Base-by-base conservation (phyloP, 768 basidiomycete genomes). In the Panellus pusillus region DNA sequence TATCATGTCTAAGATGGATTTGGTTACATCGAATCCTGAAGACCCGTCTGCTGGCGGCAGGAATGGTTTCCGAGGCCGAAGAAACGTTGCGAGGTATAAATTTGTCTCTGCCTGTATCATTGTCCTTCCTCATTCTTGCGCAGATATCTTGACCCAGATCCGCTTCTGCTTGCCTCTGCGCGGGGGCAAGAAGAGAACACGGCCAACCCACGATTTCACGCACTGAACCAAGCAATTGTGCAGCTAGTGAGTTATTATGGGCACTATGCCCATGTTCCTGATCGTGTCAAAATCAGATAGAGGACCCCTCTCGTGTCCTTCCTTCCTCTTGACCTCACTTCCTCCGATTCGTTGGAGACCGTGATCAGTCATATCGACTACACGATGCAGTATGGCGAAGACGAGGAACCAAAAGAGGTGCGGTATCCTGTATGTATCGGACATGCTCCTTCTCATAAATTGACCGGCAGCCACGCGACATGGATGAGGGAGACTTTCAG, bases 1-100 rank as follows among this genome's bases (percentile, higher is more conserved):
- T 64, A 73, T 98, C 68, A 93, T 99, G 91, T 96, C 93, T 40
- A 99, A 99, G 72, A 98, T 99, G 97, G 97, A 99, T 70, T 81
- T 99, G 41, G 90, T 98, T 42, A 91, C 83, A 0, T 69, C 75
- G 1, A 84, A 81, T 61, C 55, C 76, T 5, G 84, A 89, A 38
- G 85, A 86, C 62, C 75, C 79, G 40, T 72, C 79, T 9, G 75
- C 79, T 55, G 80, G 81, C 20, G 78, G 79, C 15, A 74, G 91
- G 54, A 93, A 91, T 66, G 91, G 90, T 14, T 70, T 84, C 50
- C 81, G 91, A 36, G 76, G 76, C 45, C 79, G 79, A 66, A 84
- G 84, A 66, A 89, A 99, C 65, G 87, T 98, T 45, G 89, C 93
- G 28, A 82, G 93, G 86, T 90, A 63, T 55, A 77, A 63, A 20